Base-by-base conservation (phyloP, 257 asterid species). In the Avicennia marina region DNA sequence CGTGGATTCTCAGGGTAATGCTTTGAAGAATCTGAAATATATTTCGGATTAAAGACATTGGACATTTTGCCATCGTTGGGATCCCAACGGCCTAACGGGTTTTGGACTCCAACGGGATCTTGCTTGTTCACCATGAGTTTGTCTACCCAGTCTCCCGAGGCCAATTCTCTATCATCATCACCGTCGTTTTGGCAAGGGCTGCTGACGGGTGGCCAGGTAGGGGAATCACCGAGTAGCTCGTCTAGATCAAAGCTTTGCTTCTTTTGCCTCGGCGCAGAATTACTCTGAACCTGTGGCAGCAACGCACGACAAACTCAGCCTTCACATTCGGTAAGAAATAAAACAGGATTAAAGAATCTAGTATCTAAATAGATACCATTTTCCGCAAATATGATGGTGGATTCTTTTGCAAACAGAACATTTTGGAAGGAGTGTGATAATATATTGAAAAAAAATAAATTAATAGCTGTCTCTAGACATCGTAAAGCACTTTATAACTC, bases 41-140 rank as follows among this genome's bases (percentile, higher is more conserved):
- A 78, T 68, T 78, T 81, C 74, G 71, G 86, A 63, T 74, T 66
- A 41, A 80, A 11, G 2, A 36, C 9, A 12, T 36, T 11, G 10
- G 41, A 12, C 3, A 12, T 36, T 36, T 11, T 36, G 41, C 2
- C 41, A 0, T 36, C 10, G 41, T 36, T 36, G 10, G 13, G 41
- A 36, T 36, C 41, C 1, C 10, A 8, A 8, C 41, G 10, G 41
- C 45, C 60, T 11, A 68, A 47, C 0, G 87, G 77, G 60, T 64
- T 79, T 57, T 62, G 75, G 13, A 60, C 60, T 18, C 77, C 75
- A 19, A 53, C n/a, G 2, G 73, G 58, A 41, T 84, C 95, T 70
- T 78, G 90, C 80, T 76, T 86, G 85, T 88, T 88, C 65, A 91
- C 95, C 98, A 91, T 91, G 58, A 81, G 83, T 75, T 91, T 91